Base-by-base conservation (phyloP, 1,284 basidiomycete species). In the Fomitopsis pinicola region DNA sequence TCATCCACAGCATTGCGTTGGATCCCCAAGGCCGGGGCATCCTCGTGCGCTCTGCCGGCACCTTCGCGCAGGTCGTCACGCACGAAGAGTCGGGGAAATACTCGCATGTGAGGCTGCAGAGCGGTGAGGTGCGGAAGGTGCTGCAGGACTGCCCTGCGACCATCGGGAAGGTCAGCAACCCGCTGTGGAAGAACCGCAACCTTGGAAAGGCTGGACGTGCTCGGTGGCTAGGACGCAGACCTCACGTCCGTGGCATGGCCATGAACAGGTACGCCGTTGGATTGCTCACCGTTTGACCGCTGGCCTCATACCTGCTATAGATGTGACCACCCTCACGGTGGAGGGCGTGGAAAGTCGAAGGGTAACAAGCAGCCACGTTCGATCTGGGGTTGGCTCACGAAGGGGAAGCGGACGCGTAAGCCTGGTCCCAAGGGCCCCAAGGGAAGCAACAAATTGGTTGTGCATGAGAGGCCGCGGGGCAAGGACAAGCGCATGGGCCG, bases 321-420 rank as follows among this genome's bases (percentile, higher is more conserved):
- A 46, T 82, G 84, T 63, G 97, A 98, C 76, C 97, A 99, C 77
- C 96, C 97, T 65, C 95, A 95, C 76, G 97, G 97, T 78, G 97
- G 97, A 82, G 96, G 97, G 74, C 91, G 97, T 78, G 97, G 97
- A 72, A 98, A 97, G 78, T 94, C 91, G 62, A 98, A 98, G 84
- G 94, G 93, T 66, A 92, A 97, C 85, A 94, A 94, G 73, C 89
- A 95, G 73, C 94, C 95, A 5, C 87, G 92, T 22, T 94, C 94
- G 28, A 88, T 92, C 60, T 96, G 91, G 85, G 96, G 96, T 63
- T 92, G 94, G 87, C 83, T 92, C 64, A 91, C 93, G 33, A 95
- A 97, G 80, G 95, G 95, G 69, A 91, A 89, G 64, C 85, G 97
- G 60, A 99, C 97, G 59, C 88, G 97, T 70, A 91, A 95, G 73